Evolutionary conservation across 75 land plant species (phyloP).

Genomic region (Azolla pinnata): DNA sequence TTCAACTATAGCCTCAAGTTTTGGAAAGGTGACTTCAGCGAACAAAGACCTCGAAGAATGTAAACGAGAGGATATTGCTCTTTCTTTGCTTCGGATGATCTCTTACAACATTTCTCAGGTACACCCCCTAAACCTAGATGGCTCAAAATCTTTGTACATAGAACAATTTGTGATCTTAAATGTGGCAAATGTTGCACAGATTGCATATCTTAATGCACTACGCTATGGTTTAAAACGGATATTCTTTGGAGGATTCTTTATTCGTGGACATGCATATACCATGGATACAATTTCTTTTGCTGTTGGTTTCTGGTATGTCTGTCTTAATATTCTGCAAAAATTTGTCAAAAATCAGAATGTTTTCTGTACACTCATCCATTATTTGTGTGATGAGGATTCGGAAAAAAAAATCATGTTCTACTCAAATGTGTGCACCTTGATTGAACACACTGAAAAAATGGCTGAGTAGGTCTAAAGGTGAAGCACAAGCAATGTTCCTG

Average conservation of each 20-base stretch:
- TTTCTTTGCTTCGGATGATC: conserved; percentile 88
- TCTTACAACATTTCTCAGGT: conserved; percentile 97
- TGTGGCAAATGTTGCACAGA: conserved; percentile 24
- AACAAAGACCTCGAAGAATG: conserved; percentile 78
- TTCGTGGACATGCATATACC: conserved; percentile 97
- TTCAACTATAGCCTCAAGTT: conserved; percentile 92
- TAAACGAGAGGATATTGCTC: conserved; percentile 74
- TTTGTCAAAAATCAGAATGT: not conserved
- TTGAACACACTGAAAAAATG: too few relatives aligned
- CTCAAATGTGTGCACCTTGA: too few relatives aligned
- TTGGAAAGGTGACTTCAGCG: conserved; percentile 82
- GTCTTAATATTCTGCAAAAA: too few relatives aligned
- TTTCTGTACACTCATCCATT: too few relatives aligned
- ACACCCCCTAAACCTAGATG: too few relatives aligned
- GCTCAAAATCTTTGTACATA: not conserved
- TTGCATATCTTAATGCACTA: conserved; percentile 83
- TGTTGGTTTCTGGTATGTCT: conserved; percentile 70
- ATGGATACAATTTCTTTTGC: conserved; percentile 99
- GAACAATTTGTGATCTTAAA: not conserved
- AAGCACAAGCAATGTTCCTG: conserved; percentile 93
- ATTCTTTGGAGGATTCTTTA: conserved; percentile 98
- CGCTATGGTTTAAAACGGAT: conserved; percentile 89
- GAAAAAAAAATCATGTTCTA: too few relatives aligned
- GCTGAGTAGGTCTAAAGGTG: conserved; percentile 96
- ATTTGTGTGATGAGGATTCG: too few relatives aligned